Evolutionary conservation across 768 basidiomycete genomes (phyloP), one percentile per base, ranked within the genome.

Genomic region (Lepiota brunneoincarnata): DNA sequence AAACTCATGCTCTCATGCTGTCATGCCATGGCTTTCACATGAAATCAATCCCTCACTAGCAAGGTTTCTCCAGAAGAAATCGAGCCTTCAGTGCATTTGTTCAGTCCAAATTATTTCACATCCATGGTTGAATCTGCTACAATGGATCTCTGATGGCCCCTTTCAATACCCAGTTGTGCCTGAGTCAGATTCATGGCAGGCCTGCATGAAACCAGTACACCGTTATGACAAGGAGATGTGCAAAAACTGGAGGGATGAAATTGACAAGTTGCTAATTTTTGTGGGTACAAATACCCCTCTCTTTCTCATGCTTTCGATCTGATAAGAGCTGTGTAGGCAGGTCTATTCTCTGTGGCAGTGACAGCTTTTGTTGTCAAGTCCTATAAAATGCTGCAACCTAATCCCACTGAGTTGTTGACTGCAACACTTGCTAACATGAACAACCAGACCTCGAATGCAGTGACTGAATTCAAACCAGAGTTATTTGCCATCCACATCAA

Each of bases 291-390:
- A 31, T 31, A 9, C 31, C 31, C 31, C 23, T 0, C n/a, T 42
- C 47, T 9, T 39, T 51, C 17, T 18, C n/a, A n/a, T 52, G 18
- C 41, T 23, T 18, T 6, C 38, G n/a, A n/a, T 37, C 40, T 15
- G 15, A 51, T 12, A 20, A 17, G 44, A 21, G 7, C 20, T 21
- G n/a, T n/a, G 2, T 37, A 66, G 65, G 63, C 63, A n/a, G 63
- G 61, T 23, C 60, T 66, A 20, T 66, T 66, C 42, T 63, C 65
- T 15, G 65, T 59, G 18, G 58, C 59, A 15, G 65, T 66, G 18
- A 63, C 62, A 2, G 63, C 65, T 2, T 68, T 68, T 44, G 59
- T 59, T 21, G 54, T 66, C 11, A 59, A 64, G 28, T 61, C 64
- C 2, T 64, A 61, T 47, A 53, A 57, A 10, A 57, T 56, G 58